phyloP scores from a whole-genome alignment of 805 yeast genomes.

The Starmerella apis region DNA sequence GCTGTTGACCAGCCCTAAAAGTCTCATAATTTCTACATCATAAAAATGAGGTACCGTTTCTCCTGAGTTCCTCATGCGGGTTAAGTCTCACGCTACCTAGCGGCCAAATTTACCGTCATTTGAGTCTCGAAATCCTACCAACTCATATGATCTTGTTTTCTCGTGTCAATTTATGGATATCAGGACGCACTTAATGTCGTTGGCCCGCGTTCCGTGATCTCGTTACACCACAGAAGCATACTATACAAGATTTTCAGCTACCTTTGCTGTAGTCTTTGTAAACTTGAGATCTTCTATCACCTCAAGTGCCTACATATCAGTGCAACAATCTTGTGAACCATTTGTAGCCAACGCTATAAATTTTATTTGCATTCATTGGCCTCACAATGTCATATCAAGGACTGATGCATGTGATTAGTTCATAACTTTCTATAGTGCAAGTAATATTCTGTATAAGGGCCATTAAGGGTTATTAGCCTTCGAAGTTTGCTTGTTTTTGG shows the following conservation, averaged over 20 bases:
- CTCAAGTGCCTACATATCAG: conserved; percentile 52
- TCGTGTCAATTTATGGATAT: conserved; percentile 9
- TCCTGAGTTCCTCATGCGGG: not conserved
- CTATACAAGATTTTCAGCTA: conserved; percentile 15
- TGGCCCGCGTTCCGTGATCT: conserved; percentile 8
- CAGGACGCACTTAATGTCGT: conserved; percentile 24
- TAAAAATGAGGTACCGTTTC: too few relatives aligned
- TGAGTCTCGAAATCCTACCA: not conserved
- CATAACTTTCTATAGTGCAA: conserved; percentile 70
- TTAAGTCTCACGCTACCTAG: not conserved
- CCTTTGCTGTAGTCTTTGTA: conserved; percentile 12
- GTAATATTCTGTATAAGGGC: too few relatives aligned
- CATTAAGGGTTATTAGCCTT: too few relatives aligned
- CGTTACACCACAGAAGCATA: conserved; percentile 13
- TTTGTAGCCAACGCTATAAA: conserved; percentile 76
- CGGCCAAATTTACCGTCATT: not conserved
- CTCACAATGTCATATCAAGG: conserved; percentile 65
- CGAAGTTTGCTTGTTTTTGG: too few relatives aligned
- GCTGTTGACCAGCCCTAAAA: not conserved
- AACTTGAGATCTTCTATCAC: conserved; percentile 41
- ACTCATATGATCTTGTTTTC: not conserved
- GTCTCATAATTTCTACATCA: too few relatives aligned
- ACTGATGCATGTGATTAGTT: conserved; percentile 52
- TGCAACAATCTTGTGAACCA: conserved; percentile 80
- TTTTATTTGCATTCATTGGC: conserved; percentile 44